Percentiles rank a stretch among this genome's conserved stretches.
Evolutionary conservation across 805 yeast species (phyloP).

Genomic region (Metschnikowia baotianmanensis): DNA sequence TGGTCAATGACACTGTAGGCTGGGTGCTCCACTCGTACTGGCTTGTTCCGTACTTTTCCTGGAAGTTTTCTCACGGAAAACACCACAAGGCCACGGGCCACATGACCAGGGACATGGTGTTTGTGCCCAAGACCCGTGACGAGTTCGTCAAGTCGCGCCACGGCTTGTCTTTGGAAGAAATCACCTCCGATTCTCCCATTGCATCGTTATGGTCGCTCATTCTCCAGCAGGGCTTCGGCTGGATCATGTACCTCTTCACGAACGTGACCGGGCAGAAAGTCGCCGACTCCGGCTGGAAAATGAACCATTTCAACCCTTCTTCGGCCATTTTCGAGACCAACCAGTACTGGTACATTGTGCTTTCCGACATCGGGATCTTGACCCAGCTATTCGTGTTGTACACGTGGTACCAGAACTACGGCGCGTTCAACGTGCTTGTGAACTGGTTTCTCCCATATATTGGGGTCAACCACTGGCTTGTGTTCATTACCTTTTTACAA

Average conservation of each 20-base stretch:
- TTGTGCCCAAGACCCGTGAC: constrained; percentile 69
- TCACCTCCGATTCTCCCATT: constrained; percentile 74
- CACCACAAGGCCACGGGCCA: constrained; percentile 92
- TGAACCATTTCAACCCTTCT: constrained; percentile 69
- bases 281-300: constrained; percentile 43
- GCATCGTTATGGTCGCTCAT: constrained; percentile 54
- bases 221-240: constrained; percentile 75
- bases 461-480: constrained; percentile 87
- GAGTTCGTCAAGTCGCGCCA: constrained; percentile 43
- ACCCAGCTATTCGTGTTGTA: constrained; percentile 52
- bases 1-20: constrained; percentile 76
- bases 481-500: constrained; percentile 80
- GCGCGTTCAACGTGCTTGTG: constrained; percentile 58
- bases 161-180: constrained; percentile 46
- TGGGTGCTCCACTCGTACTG: constrained; percentile 79
- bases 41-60: constrained; percentile 82
- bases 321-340: constrained; percentile 72
- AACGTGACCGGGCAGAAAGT: constrained; percentile 77
- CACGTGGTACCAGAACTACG: constrained; percentile 59
- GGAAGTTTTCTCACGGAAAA: constrained; percentile 82
- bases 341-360: constrained; percentile 68
- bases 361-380: constrained; percentile 71
- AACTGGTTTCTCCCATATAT: constrained; percentile 77
- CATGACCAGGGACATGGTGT: constrained; percentile 78
- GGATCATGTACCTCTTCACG: constrained; percentile 62